Evolutionary conservation across 2,329 filamentous ascomycete species (phyloP).

Genomic region (Colletotrichum neosansevieriae): DNA sequence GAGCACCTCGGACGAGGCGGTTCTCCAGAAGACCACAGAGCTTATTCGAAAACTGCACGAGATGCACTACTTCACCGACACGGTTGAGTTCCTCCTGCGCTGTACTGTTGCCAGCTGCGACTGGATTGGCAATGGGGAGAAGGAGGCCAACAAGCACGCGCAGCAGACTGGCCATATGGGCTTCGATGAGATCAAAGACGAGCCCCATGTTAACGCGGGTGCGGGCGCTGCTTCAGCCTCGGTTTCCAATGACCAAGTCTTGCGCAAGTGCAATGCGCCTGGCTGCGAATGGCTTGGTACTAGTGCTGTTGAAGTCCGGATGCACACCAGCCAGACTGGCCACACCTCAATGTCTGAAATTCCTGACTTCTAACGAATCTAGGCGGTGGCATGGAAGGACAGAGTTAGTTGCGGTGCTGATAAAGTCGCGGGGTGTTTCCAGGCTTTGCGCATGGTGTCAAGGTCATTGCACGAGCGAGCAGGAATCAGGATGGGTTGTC

Average conservation of each 20-base stretch:
- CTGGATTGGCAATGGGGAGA: conserved; percentile 76
- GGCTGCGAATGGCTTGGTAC: conserved; percentile 75
- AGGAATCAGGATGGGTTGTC: not conserved
- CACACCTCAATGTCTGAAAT: conserved; percentile 61
- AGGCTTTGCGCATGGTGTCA: not conserved
- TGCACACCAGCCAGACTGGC: conserved; percentile 71
- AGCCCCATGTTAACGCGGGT: conserved; percentile 54
- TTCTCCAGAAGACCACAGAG: conserved; percentile 76
- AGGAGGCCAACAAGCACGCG: conserved; percentile 72
- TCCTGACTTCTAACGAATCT: conserved; percentile 47
- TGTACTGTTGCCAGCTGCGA: conserved; percentile 77
- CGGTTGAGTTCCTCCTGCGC: conserved; percentile 79
- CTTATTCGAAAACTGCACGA: conserved; percentile 75
- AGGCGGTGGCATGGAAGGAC: not conserved
- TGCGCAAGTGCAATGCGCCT: conserved; percentile 76
- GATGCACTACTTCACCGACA: conserved; percentile 90
- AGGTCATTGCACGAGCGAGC: too few relatives aligned
- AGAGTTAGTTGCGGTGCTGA: not conserved
- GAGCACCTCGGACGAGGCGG: conserved; percentile 67
- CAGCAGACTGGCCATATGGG: conserved; percentile 69
- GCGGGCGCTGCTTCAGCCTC: not conserved
- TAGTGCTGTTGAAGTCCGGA: conserved; percentile 69
- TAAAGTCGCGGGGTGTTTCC: not conserved
- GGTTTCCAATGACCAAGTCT: conserved; percentile 63
- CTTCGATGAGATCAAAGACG: conserved; percentile 75